Evolutionary conservation across 2,329 filamentous ascomycete species (phyloP).

Genomic region (Fusarium sp.): DNA sequence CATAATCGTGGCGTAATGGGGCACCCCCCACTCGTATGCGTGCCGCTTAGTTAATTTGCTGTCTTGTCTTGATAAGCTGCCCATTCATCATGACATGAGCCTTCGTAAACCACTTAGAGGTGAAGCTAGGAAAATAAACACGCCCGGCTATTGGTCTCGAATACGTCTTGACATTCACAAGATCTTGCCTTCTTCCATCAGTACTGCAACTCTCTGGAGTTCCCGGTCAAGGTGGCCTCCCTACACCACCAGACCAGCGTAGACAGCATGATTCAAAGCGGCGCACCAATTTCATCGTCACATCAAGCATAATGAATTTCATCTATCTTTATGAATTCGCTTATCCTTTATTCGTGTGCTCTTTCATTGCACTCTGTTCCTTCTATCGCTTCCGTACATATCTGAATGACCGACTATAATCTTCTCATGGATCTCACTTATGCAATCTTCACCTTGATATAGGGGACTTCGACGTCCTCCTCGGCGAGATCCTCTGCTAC

Average conservation of each 20-base stretch:
- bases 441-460: conserved; percentile 83
- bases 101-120: conserved; percentile 18
- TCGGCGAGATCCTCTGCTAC: conserved; percentile 87
- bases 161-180: not conserved
- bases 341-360: conserved; percentile 28
- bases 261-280: not conserved
- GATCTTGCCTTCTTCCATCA: not conserved
- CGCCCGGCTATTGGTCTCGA: not conserved
- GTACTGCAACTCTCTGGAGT: not conserved
- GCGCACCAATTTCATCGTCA: not conserved
- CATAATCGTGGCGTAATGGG: conserved; percentile 43
- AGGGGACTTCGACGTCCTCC: conserved; percentile 96
- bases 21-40: conserved; percentile 38
- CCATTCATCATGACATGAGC: conserved; percentile 24
- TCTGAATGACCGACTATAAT: conserved; percentile 4
- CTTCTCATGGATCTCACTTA: conserved; percentile 28
- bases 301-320: conserved; percentile 16
- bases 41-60: conserved; percentile 31
- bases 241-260: not conserved
- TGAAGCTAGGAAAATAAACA: not conserved
- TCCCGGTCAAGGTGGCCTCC: not conserved
- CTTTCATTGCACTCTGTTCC: conserved; percentile 18
- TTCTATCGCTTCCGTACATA: conserved; percentile 25
- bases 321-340: conserved; percentile 36
- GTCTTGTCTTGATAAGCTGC: conserved; percentile 35